Evolutionary conservation across 208 protist genomes (phyloP), one percentile per base, ranked within the genome.

Genomic region (Trypanosomatidae sp.): DNA sequence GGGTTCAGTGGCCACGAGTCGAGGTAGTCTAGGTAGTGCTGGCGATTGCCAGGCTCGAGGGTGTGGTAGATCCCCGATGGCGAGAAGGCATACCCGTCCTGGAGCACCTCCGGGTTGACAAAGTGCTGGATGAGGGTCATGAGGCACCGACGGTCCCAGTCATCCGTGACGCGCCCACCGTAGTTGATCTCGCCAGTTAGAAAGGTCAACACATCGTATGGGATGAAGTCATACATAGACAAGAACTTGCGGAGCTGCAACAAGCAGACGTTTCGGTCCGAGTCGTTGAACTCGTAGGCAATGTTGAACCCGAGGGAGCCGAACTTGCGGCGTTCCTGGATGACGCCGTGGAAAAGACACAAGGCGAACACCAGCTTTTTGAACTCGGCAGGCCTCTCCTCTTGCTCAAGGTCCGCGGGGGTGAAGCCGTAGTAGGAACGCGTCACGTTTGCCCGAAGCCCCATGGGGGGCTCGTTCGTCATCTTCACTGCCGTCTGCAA

Each of bases 391-490:
- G 94, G 88, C 84, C 97, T 96, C 47, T 76, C 84, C 50, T 80
- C 80, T 65, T 91, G 85, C 62, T 97, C 89, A 33, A 99, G 85
- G 78, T 95, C 89, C 66, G 94, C 91, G 56, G 95, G 86, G 66
- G 91, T 91, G 74, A 98, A 91, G 70, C 81, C 84, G 77, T 91
- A 95, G 85, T 98, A 99, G 17, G 97, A 98, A 12, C 97, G 86
- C 22, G 95, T 92, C 62, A 99, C 83, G 81, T 99, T 99, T 5
- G 97, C 91, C 52, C 97, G 93, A 50, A 99, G 83, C 15, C 98
- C 98, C 88, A 97, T 98, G 36, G 99, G 99, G n/a, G 99, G 98
- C 86, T 99, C 99, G 80, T 99, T 99, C 30, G 99, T 99, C 94
- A 99, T 98, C 89, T 99, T 99, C 67, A 99, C 92, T 28, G 97